phyloP scores from a whole-genome alignment of 176 grass and related monocot genomes.

The Phragmites australis region DNA sequence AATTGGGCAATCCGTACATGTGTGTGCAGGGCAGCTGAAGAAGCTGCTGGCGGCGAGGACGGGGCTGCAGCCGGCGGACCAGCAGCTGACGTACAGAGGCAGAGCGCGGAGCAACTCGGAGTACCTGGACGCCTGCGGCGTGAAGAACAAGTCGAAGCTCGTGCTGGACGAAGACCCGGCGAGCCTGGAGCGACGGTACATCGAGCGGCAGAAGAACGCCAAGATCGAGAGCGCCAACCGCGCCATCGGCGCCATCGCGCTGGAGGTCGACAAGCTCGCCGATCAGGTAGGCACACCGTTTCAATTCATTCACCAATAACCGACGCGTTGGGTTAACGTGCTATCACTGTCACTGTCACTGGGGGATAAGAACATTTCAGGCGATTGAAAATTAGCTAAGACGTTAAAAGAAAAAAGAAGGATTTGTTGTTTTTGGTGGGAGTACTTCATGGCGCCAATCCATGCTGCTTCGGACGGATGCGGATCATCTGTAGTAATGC shows the following conservation, averaged over 20 bases:
- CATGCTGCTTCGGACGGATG: not conserved
- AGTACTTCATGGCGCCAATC: not conserved
- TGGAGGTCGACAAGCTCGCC: constrained; percentile 86
- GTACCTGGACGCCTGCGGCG: constrained; percentile 72
- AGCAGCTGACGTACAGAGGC: constrained; percentile 73
- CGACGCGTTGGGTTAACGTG: not conserved
- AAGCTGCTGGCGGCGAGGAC: constrained; percentile 69
- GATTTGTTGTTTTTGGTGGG: not conserved
- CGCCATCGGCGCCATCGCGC: constrained; percentile 61
- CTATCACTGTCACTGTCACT: not conserved
- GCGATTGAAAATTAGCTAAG: not conserved
- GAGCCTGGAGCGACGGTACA: constrained; percentile 71
- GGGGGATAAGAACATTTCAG: not conserved
- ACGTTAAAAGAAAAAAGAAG: not conserved
- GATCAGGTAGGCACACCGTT: constrained; percentile 58
- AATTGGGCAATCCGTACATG: not conserved
- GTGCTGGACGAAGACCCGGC: constrained; percentile 66
- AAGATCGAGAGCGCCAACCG: constrained; percentile 71
- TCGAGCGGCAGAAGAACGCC: constrained; percentile 70
- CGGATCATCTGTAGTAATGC: too few relatives aligned
- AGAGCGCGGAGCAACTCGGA: constrained; percentile 58
- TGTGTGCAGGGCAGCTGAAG: constrained; percentile 78
- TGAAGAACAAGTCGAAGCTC: constrained; percentile 91
- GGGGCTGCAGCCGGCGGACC: constrained; percentile 74
- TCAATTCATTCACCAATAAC: not conserved